Conservation (phyloP, 2,329 filamentous ascomycete genomes). For the Xylaria sp. region DNA sequence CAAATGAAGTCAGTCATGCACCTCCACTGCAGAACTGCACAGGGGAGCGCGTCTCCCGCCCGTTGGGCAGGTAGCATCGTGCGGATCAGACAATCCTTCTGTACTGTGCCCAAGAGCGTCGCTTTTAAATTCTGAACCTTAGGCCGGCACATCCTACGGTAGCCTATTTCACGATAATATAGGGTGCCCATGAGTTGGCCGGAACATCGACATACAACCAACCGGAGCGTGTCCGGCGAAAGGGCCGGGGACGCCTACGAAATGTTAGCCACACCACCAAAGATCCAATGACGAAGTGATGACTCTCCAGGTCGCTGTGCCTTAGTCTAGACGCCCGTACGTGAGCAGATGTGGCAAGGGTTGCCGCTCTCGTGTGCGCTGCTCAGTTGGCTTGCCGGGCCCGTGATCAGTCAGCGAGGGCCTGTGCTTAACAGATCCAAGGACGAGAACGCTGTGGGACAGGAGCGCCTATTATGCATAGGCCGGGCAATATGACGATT, state of each 20-base stretch:
- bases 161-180: neutral
- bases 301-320: neutral
- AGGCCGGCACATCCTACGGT: neutral
- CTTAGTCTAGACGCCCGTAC: neutral
- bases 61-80: no score
- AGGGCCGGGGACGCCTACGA: neutral
- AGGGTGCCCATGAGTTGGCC: neutral
- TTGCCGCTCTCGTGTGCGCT: neutral
- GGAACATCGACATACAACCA: neutral
- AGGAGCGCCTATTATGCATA: conserved; percentile 18
- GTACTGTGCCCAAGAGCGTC: neutral
- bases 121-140: neutral
- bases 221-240: neutral
- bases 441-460: conserved; percentile 3
- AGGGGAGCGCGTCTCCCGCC: neutral
- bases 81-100: no score
- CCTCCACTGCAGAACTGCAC: neutral
- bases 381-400: neutral
- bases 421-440: conserved; percentile 10
- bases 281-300: neutral
- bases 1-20: neutral
- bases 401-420: neutral
- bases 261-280: neutral
- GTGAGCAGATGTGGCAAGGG: conserved; percentile 13
- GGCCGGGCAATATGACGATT: conserved; percentile 7